A percentile compares a stretch with the other conserved stretches of the same genome.
phyloP scores from a whole-genome alignment of 306 rosid species.

The Macrotyloma uniflorum region DNA sequence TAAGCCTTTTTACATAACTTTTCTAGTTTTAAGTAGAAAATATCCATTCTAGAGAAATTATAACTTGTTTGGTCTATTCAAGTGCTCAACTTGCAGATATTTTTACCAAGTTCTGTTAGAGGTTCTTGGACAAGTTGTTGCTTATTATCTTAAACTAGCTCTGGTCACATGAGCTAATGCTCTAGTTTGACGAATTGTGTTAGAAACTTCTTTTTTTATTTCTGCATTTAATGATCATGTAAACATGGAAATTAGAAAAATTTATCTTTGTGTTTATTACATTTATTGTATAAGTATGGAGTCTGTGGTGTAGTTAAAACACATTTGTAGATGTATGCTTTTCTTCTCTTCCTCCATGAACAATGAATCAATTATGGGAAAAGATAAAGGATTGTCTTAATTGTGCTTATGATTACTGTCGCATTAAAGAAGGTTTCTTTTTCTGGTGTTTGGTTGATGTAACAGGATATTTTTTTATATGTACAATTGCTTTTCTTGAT shows the following conservation, averaged over 20 bases:
- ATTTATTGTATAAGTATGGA: not conserved
- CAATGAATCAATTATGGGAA: not conserved
- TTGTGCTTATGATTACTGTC: not conserved
- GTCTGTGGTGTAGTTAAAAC: not conserved
- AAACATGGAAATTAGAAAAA: not conserved
- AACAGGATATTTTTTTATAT: not conserved
- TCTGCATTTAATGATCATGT: not conserved
- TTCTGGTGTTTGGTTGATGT: not conserved
- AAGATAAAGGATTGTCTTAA: not conserved
- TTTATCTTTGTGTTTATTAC: not conserved
- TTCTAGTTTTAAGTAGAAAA: no score
- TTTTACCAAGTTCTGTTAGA: not conserved
- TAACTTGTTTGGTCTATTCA: not conserved
- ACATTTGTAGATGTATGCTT: not conserved
- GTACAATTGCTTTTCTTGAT: not conserved
- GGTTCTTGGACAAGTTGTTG: not conserved
- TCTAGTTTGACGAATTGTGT: not conserved
- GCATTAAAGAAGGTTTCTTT: not conserved
- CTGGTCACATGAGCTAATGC: not conserved
- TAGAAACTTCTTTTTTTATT: not conserved
- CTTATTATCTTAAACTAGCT: not conserved
- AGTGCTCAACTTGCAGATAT: not conserved
- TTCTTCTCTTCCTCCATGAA: not conserved
- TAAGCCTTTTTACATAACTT: no score
- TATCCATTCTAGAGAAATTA: not conserved